Conservation (phyloP, 352 stramenopile species). For the Globisporangium radiosum region DNA sequence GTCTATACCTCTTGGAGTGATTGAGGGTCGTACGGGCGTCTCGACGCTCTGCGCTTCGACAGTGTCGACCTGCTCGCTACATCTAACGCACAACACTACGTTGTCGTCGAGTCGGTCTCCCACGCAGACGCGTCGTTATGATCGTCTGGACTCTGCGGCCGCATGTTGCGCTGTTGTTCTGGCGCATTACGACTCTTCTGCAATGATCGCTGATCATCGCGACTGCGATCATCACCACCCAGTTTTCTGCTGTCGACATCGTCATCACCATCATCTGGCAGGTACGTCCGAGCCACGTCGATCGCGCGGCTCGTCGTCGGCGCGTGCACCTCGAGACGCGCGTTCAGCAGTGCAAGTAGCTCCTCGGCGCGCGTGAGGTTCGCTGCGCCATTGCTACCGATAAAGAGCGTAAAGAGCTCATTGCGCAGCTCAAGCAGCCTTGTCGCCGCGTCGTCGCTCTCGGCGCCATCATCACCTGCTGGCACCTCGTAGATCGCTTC, state of each 20-base stretch:
- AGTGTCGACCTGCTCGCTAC: too few relatives aligned
- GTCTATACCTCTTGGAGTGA: too few relatives aligned
- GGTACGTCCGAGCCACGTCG: conserved; percentile 2
- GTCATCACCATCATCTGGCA: background rate
- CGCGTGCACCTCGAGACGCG: background rate
- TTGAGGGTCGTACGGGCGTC: too few relatives aligned
- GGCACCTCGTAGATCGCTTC: conserved; percentile 33
- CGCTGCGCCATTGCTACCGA: background rate
- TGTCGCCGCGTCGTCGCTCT: conserved; percentile 1
- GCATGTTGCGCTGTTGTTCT: background rate
- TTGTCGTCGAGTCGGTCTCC: conserved; percentile 5
- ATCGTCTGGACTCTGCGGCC: background rate
- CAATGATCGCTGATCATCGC: too few relatives aligned
- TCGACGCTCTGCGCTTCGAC: too few relatives aligned
- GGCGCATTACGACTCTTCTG: too few relatives aligned
- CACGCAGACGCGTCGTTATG: conserved; percentile 2
- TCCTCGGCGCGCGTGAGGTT: conserved; percentile 12
- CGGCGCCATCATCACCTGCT: background rate
- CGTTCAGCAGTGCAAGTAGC: conserved; percentile 1
- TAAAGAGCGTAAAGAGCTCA: conserved; percentile 14
- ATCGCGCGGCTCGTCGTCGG: background rate
- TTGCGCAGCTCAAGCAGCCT: conserved; percentile 11
- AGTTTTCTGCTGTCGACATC: background rate
- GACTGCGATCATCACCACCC: background rate
- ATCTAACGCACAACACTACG: background rate